Percentiles rank a stretch among this genome's conserved stretches.
phyloP scores from a whole-genome alignment of 2,329 filamentous ascomycete species.

The Clarireedia homoeocarpa region DNA sequence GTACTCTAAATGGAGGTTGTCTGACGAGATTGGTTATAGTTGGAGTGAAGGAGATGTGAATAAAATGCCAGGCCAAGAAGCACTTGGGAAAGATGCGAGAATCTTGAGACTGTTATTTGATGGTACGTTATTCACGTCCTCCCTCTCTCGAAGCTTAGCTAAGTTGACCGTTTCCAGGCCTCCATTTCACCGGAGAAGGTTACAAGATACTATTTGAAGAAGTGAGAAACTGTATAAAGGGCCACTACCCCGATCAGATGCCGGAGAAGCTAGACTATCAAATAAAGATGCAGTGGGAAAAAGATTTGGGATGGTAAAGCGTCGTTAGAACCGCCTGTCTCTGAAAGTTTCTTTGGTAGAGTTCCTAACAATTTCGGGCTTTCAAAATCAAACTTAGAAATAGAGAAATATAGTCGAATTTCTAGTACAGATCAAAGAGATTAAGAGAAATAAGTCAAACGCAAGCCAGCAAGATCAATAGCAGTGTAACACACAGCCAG shows the following conservation, averaged over 20 bases:
- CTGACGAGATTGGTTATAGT: not conserved
- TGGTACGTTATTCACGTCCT: not conserved
- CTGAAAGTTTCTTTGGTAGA: no score
- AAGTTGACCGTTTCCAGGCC: not conserved
- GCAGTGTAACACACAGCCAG: no score
- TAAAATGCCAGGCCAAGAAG: conserved; percentile 1
- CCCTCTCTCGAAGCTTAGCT: not conserved
- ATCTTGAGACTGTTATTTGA: not conserved
- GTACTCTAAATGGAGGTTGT: not conserved
- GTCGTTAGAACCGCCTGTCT: no score
- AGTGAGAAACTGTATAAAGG: not conserved
- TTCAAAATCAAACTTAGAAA: no score
- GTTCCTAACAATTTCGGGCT: no score
- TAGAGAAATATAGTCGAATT: no score
- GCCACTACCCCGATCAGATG: not conserved
- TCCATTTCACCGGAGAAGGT: conserved; percentile 4
- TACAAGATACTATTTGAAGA: conserved; percentile 5
- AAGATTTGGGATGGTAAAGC: not conserved
- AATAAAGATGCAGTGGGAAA: conserved; percentile 2
- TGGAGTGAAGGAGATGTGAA: not conserved
- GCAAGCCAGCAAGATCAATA: no score
- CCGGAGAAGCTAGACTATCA: not conserved
- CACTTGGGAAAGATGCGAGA: not conserved
- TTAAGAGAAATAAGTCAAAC: no score
- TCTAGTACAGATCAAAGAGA: no score